Evolutionary conservation across 352 stramenopile genomes (phyloP).

Genomic region (Phytophthora macrochlamydospora): DNA sequence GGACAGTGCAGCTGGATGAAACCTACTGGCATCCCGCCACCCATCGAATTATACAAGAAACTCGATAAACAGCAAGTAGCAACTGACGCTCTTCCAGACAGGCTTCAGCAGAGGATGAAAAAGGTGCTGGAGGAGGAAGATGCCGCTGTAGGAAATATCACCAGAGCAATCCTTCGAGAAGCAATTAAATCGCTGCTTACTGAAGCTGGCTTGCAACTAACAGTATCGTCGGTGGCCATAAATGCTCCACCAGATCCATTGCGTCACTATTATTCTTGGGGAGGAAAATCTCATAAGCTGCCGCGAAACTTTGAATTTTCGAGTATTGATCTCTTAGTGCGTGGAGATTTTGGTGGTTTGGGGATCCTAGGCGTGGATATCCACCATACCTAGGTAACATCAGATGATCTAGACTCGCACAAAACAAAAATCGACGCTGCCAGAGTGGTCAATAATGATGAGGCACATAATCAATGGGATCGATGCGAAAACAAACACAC

Average conservation of each 20-base stretch:
- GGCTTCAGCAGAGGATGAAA: slow-evolving; percentile 7
- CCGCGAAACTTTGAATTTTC: slow-evolving; percentile 12
- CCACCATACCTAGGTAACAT: background rate
- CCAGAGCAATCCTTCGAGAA: slow-evolving; percentile 1
- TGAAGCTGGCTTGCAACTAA: background rate
- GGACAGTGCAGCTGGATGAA: slow-evolving; percentile 8
- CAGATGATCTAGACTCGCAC: background rate
- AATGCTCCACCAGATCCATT: background rate
- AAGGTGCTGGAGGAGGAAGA: slow-evolving; percentile 3
- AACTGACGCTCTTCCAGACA: slow-evolving; percentile 5
- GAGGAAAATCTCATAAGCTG: slow-evolving; percentile 6
- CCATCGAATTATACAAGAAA: slow-evolving; percentile 7
- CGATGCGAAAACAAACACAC: background rate
- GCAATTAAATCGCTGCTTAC: slow-evolving; percentile 2
- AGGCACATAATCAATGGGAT: slow-evolving; percentile 2
- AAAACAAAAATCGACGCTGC: background rate
- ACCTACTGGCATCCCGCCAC: slow-evolving; percentile 5
- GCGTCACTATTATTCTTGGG: slow-evolving; percentile 2
- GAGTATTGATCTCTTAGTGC: slow-evolving; percentile 6
- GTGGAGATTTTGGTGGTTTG: slow-evolving; percentile 14
- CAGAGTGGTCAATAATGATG: slow-evolving; percentile 8
- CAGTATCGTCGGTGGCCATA: background rate
- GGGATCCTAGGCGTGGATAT: slow-evolving; percentile 1
- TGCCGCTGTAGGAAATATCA: slow-evolving; percentile 3
- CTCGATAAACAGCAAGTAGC: slow-evolving; percentile 1